Evolutionary conservation across 768 basidiomycete species (phyloP).

Genomic region (Psilocybe azurescens): DNA sequence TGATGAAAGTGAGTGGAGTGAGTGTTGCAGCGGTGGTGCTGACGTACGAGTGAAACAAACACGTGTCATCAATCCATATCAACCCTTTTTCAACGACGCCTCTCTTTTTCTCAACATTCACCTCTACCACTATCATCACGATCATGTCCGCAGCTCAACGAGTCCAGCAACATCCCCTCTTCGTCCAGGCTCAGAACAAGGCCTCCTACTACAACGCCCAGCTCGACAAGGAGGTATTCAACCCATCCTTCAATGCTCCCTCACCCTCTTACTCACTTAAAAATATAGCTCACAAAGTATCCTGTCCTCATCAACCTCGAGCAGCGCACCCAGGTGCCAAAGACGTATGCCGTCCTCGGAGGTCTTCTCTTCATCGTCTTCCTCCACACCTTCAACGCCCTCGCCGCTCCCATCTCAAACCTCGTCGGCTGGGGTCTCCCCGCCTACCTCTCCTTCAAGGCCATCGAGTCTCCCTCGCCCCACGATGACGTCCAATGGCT

Average conservation of each 20-base stretch:
- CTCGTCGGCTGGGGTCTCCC: conserved; percentile 95
- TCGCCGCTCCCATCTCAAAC: conserved; percentile 92
- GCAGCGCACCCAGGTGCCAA: conserved; percentile 90
- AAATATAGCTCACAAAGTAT: conserved; percentile 79
- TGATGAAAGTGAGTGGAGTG: conserved; percentile 47
- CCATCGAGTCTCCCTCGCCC: conserved; percentile 83
- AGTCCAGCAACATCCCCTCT: conserved; percentile 87
- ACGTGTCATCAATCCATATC: conserved; percentile 66
- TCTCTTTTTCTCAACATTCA: conserved; percentile 24
- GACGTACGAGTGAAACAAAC: conserved; percentile 61
- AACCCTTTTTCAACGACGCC: conserved; percentile 31
- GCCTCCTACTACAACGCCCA: conserved; percentile 81
- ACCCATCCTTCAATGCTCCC: conserved; percentile 26
- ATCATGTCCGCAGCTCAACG: conserved; percentile 82
- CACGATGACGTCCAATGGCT: conserved; percentile 95
- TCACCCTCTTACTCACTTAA: too few relatives aligned
- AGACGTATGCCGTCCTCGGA: conserved; percentile 87
- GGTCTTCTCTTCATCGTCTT: conserved; percentile 66
- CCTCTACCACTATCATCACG: conserved; percentile 24
- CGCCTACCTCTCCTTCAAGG: conserved; percentile 94
- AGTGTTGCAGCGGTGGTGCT: conserved; percentile 31
- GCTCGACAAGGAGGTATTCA: conserved; percentile 94
- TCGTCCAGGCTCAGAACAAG: conserved; percentile 84
- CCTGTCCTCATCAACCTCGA: conserved; percentile 85
- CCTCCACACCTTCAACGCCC: conserved; percentile 87